Percentiles rank a stretch among this genome's conserved stretches.
These are phyloP conservation scores for Thyridium curvatum DNA, from an alignment of 2,329 filamentous ascomycete genomes.

Conservation along the genomic window DNA sequence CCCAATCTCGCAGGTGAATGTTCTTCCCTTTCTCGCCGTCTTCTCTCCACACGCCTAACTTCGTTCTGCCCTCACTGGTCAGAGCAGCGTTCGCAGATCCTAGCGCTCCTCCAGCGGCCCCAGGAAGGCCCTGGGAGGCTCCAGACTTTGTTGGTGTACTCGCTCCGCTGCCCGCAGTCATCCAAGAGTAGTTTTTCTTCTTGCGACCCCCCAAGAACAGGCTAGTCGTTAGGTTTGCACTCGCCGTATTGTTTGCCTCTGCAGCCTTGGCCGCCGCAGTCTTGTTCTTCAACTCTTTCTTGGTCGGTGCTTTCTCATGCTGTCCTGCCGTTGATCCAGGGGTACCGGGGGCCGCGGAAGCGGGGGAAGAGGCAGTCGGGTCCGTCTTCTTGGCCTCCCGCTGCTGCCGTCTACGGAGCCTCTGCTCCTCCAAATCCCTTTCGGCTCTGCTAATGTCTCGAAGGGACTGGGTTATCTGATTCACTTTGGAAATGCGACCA, in stretches of 20 bases:
- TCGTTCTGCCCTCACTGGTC: slow-evolving; percentile 53
- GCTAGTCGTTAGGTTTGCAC: slow-evolving; percentile 75
- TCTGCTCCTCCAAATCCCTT: slow-evolving; percentile 65
- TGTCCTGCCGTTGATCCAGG: slow-evolving; percentile 59
- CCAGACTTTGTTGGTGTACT: slow-evolving; percentile 37
- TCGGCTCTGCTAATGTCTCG: slow-evolving; percentile 61
- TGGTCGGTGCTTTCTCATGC: slow-evolving; percentile 64
- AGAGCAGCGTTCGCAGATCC: slow-evolving; percentile 33
- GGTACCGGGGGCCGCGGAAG: slow-evolving; percentile 53
- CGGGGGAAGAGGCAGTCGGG: slow-evolving; percentile 40
- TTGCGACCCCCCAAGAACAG: slow-evolving; percentile 58
- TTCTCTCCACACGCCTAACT: slow-evolving; percentile 71
- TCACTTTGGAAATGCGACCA: slow-evolving; percentile 38
- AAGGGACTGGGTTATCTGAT: slow-evolving; percentile 42
- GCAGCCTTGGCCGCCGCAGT: slow-evolving; percentile 70
- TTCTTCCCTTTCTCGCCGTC: slow-evolving; percentile 68
- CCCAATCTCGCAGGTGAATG: slow-evolving; percentile 79
- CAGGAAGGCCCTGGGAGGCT: slow-evolving; percentile 23
- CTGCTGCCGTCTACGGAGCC: slow-evolving; percentile 60
- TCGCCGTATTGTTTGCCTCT: slow-evolving; percentile 72
- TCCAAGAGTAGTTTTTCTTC: slow-evolving; percentile 69
- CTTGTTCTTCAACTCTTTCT: slow-evolving; percentile 78
- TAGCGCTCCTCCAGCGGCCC: slow-evolving; percentile 23
- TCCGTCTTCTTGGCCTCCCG: slow-evolving; percentile 52
- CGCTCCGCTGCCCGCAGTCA: slow-evolving; percentile 52